Base-by-base conservation (phyloP, 495 filamentous ascomycete species). In the Penicillium chermesinum region DNA sequence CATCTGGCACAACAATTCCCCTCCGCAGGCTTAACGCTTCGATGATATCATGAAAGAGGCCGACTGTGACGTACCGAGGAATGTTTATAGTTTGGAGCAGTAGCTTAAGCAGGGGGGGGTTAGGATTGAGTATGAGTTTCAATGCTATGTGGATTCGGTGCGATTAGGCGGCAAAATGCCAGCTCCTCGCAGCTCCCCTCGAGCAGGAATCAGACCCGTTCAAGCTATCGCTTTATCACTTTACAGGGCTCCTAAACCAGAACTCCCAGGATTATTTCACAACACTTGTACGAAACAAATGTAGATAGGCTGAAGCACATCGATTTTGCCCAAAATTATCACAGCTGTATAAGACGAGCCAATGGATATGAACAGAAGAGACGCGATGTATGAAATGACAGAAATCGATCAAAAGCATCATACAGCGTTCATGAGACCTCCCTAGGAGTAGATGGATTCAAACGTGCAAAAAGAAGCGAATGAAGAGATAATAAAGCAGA, bases 371-470 rank as follows among this genome's bases (percentile, higher is more conserved):
- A 55, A 65, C 53, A 65, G 50, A 61, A 32, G 54, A 63, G 54
- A 62, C 39, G 37, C 43, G 55, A 30, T 25, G 51, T 52, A 52
- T 44, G 41, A 53, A 59, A 55, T 52, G 50, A 65, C 51, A 49
- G 52, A 34, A 52, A 44, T 20, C 50, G 42, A 36, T 38, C 37
- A 46, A 38, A 35, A 57, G 50, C 47, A 60, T 62, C 57, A 62
- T 66, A 63, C 53, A 64, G 41, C 52, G 59, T 45, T 43, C 27
- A 45, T 44, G 39, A 48, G 53, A 53, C 54, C 63, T 63, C 63
- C 52, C 57, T 58, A 51, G 60, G 58, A 62, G 61, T 39, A 49
- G 40, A 18, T 60, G 45, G 59, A 56, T 53, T 48, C 43, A 46
- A 35, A 43, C 15, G 21, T 41, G 25, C 15, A 15, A 44, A 41